phyloP scores from a whole-genome alignment of 805 yeast genomes.

The Allodekkera sacchari region DNA sequence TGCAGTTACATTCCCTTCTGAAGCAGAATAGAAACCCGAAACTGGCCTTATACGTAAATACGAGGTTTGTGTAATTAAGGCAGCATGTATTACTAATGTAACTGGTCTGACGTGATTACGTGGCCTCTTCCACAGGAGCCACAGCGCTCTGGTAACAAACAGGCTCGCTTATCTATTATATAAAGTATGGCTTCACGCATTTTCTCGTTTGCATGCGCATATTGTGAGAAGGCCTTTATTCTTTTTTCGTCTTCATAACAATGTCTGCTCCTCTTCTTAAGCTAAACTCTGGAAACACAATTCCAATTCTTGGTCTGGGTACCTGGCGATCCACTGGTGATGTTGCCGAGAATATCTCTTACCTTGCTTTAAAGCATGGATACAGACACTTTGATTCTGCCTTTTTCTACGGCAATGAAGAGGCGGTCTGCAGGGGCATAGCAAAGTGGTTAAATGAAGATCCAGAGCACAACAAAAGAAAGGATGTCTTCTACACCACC shows the following conservation, averaged over 20 bases:
- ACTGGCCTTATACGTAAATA: no score
- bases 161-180: no score
- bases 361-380: conserved; percentile 81
- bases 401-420: conserved; percentile 55
- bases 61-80: no score
- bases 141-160: no score
- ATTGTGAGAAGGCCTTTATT: no score
- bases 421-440: conserved; percentile 53
- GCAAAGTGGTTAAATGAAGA: conserved; percentile 28
- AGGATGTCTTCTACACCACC: conserved; percentile 33
- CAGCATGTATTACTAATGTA: no score
- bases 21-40: no score
- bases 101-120: no score
- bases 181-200: no score
- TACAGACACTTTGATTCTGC: conserved; percentile 79
- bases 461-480: conserved; percentile 22
- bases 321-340: conserved; percentile 46
- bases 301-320: conserved; percentile 50
- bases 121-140: no score
- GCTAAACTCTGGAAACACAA: conserved; percentile 25
- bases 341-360: conserved; percentile 43
- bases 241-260: background rate
- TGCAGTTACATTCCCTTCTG: no score
- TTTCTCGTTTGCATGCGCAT: no score
- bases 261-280: conserved; percentile 12